Conservation (phyloP, 2,329 filamentous ascomycete genomes). For the Eurotiales sp. region DNA sequence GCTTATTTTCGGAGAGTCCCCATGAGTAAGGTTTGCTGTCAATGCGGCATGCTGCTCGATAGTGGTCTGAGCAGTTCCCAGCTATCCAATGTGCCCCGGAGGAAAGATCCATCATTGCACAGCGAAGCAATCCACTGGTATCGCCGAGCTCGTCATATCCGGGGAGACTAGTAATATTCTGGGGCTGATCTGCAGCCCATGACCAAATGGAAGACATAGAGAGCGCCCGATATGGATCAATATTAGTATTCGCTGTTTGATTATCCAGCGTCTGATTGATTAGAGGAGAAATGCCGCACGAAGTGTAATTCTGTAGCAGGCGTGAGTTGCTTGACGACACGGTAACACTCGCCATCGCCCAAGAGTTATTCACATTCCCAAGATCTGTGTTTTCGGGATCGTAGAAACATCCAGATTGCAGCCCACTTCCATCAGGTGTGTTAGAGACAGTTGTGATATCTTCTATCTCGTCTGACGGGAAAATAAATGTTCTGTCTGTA, state of each 20-base stretch:
- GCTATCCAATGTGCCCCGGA: constrained; percentile 56
- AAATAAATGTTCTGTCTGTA: constrained; percentile 51
- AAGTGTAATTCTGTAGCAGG: constrained; percentile 40
- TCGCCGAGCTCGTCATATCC: constrained; percentile 24
- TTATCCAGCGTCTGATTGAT: constrained; percentile 55
- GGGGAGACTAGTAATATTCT: constrained; percentile 37
- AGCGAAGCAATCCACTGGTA: constrained; percentile 44
- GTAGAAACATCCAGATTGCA: constrained; percentile 55
- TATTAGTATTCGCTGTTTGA: constrained; percentile 47
- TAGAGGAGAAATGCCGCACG: constrained; percentile 59
- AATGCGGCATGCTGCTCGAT: constrained; percentile 56
- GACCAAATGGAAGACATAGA: constrained; percentile 55
- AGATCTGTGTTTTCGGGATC: constrained; percentile 38
- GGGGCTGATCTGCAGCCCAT: constrained; percentile 57
- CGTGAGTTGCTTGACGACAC: constrained; percentile 28
- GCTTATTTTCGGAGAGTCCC: constrained; percentile 45
- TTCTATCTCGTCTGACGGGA: constrained; percentile 45
- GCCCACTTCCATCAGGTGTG: constrained; percentile 33
- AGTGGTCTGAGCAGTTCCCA: constrained; percentile 50
- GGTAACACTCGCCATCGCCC: constrained; percentile 40
- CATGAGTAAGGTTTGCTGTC: constrained; percentile 54
- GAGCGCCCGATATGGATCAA: constrained; percentile 47
- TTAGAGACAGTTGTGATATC: constrained; percentile 32
- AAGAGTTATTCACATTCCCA: constrained; percentile 50
- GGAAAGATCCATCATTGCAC: constrained; percentile 52